These are phyloP conservation scores for Fusarium tjaetaba DNA, from an alignment of 2,329 filamentous ascomycete species.

Conservation along the genomic window DNA sequence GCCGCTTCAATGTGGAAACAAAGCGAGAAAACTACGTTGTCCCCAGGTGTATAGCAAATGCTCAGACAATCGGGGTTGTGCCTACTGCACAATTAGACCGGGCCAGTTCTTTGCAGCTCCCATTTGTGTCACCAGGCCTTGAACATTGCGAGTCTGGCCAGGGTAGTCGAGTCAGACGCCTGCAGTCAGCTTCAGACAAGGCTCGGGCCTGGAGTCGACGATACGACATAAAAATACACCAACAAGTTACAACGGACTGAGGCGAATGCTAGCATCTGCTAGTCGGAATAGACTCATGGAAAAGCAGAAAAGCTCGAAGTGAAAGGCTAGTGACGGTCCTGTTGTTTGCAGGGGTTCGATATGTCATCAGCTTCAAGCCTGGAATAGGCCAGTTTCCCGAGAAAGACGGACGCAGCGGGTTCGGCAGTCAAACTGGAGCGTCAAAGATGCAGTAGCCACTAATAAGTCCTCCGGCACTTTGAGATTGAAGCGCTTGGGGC, in stretches of 20 bases:
- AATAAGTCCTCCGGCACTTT: constrained; percentile 2
- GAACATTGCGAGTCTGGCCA: not conserved
- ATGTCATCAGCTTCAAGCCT: constrained; percentile 22
- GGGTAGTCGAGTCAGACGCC: not conserved
- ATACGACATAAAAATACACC: not conserved
- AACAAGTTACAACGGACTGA: not conserved
- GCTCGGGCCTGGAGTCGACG: not conserved
- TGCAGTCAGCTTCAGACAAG: not conserved
- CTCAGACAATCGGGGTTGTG: not conserved
- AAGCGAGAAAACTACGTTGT: constrained; percentile 16
- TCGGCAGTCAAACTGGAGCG: constrained; percentile 25
- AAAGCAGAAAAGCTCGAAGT: not conserved
- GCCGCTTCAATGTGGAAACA: constrained; percentile 23
- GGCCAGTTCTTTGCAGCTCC: not conserved
- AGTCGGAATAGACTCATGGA: not conserved
- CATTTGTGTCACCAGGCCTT: not conserved
- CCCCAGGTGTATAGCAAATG: not conserved
- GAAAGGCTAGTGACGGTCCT: not conserved
- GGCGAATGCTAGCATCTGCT: not conserved
- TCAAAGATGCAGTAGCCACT: constrained; percentile 1
- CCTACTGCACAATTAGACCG: not conserved
- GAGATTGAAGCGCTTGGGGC: not conserved
- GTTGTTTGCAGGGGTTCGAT: constrained; percentile 24
- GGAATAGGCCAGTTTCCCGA: constrained; percentile 4
- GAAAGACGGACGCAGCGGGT: constrained; percentile 13